Base-by-base conservation (phyloP, 345 rosid species). In the Syzygium jambos region DNA sequence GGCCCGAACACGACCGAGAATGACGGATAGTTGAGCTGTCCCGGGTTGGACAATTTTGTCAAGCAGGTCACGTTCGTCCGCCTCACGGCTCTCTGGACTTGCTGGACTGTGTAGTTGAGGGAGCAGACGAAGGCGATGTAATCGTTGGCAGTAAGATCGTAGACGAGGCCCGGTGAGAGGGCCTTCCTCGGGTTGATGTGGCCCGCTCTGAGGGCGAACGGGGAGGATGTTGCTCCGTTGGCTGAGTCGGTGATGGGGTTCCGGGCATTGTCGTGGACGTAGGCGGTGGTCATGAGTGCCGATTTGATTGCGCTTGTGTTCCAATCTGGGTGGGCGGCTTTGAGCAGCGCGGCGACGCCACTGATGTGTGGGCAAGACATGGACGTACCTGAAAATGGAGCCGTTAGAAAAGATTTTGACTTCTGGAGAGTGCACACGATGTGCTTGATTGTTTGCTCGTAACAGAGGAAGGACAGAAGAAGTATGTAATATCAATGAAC, bases 311-410 rank as follows among this genome's bases (percentile, higher is more conserved):
- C 97, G 38, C 96, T 94, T 3, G 98, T 96, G 89, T 96, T 96
- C 99, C 98, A 96, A 2, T 92, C 92, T 0, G 98, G 98, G 82
- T 91, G 96, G 22, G 97, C 98, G 63, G 94, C 98, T 89, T 95
- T 97, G 16, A 97, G 88, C 87, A 97, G 89, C 23, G 98, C 99
- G 4, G 95, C 98, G 51, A 97, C 89, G 7, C 99, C 98, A 65
- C 99, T 97, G 85, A 97, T 91, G 89, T 97, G 99, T 9, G 99
- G 99, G 92, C 99, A 97, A 4, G 99, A 96, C 99, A 96, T 97
- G 0, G 99, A 97, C n/a, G 99, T 97, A 51, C 99, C 99, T 96
- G 52, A 73, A 52, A 88, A 87, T 13, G 30, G 87, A 85, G 87
- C 91, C 91, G 91, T 92, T 90, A 49, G 51, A 49, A 25, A 43